A percentile compares a stretch with the other conserved stretches of the same genome.
Conservation (phyloP, 1,284 basidiomycete genomes). For the Volvariella volvacea region DNA sequence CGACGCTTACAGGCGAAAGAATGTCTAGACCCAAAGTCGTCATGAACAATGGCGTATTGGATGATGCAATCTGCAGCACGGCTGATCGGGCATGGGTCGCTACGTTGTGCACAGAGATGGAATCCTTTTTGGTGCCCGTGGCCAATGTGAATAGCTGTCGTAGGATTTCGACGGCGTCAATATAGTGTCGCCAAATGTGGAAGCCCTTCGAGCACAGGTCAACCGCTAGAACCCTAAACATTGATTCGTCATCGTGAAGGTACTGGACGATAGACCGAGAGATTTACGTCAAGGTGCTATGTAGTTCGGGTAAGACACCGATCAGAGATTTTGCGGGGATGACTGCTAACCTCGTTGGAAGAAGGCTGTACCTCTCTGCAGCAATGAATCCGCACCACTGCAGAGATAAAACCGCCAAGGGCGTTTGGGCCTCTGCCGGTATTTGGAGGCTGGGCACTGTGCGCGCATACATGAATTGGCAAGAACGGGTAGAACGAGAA, state of each 20-base stretch:
- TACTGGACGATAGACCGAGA: slow-evolving; percentile 77
- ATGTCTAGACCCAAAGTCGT: slow-evolving; percentile 91
- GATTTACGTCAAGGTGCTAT: slow-evolving; percentile 78
- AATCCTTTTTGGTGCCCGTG: slow-evolving; percentile 65
- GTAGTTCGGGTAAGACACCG: background rate
- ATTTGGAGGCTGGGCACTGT: slow-evolving; percentile 70
- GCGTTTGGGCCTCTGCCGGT: slow-evolving; percentile 44
- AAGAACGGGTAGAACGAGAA: no score
- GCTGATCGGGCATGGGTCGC: slow-evolving; percentile 71
- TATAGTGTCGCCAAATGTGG: slow-evolving; percentile 89
- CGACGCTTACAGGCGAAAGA: slow-evolving; percentile 69
- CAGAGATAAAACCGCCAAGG: slow-evolving; percentile 59
- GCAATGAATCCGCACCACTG: slow-evolving; percentile 83
- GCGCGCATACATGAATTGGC: background rate
- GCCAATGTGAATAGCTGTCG: slow-evolving; percentile 82
- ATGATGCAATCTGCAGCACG: slow-evolving; percentile 79
- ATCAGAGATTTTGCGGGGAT: slow-evolving; percentile 1
- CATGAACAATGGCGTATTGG: slow-evolving; percentile 91
- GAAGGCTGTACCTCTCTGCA: slow-evolving; percentile 70
- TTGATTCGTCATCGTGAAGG: slow-evolving; percentile 64
- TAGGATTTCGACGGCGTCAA: slow-evolving; percentile 87
- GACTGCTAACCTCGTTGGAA: slow-evolving; percentile 62
- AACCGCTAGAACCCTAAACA: slow-evolving; percentile 71
- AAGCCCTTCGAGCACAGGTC: slow-evolving; percentile 90
- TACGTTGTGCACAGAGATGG: slow-evolving; percentile 54